Conservation (phyloP, 352 stramenopile genomes). For the Globisporangium apiculatum region DNA sequence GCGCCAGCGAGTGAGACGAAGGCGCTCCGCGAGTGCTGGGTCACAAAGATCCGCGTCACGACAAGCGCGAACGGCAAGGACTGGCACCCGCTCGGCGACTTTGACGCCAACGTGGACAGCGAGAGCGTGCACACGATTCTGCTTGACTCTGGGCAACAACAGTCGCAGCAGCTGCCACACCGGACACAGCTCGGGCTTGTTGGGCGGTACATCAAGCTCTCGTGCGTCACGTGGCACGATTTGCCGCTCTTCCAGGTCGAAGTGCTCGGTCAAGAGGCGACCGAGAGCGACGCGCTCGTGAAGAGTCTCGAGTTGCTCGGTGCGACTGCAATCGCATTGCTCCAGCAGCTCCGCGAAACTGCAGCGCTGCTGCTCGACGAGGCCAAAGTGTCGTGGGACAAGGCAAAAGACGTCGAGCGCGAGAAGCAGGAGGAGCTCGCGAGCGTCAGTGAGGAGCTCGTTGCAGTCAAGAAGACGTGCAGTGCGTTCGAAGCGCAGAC, state of each 20-base stretch:
- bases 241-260: slow-evolving; percentile 58
- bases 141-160: slow-evolving; percentile 14
- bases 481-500: slow-evolving; percentile 33
- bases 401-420: slow-evolving; percentile 61
- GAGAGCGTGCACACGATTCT: slow-evolving; percentile 23
- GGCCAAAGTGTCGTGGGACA: slow-evolving; percentile 62
- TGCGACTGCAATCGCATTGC: slow-evolving; percentile 26
- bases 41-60: slow-evolving; percentile 51
- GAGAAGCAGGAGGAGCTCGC: slow-evolving; percentile 76
- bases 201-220: slow-evolving; percentile 58
- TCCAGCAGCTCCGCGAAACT: slow-evolving; percentile 49
- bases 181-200: slow-evolving; percentile 7
- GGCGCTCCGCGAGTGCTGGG: slow-evolving; percentile 29
- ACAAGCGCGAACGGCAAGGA: slow-evolving; percentile 56
- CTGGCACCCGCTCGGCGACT: slow-evolving; percentile 53
- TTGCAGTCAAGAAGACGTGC: slow-evolving; percentile 40
- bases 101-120: slow-evolving; percentile 46
- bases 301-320: slow-evolving; percentile 36
- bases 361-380: slow-evolving; percentile 55
- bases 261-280: slow-evolving; percentile 49
- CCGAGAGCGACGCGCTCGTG: slow-evolving; percentile 38
- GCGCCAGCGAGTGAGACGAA: neutral
- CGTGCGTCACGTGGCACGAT: slow-evolving; percentile 57
- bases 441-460: slow-evolving; percentile 43
- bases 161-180: slow-evolving; percentile 1